phyloP scores from a whole-genome alignment of 805 yeast genomes.

The Spencermartinsiella europaea region DNA sequence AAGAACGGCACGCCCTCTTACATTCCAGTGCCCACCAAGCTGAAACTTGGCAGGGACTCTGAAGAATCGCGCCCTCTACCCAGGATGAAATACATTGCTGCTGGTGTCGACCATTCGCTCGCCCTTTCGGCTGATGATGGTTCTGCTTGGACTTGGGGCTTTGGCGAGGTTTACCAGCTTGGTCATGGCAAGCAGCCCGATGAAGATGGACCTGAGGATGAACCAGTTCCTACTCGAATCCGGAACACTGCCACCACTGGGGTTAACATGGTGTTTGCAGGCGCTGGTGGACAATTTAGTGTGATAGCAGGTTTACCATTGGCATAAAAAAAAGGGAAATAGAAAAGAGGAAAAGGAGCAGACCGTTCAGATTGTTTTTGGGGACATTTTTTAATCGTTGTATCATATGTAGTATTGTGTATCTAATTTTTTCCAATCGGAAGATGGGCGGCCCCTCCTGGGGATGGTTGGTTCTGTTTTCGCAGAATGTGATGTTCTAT shows the following conservation, averaged over 20 bases:
- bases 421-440: neutral
- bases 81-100: conserved; percentile 54
- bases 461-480: neutral
- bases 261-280: conserved; percentile 62
- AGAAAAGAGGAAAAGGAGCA: neutral
- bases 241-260: conserved; percentile 89
- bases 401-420: no score
- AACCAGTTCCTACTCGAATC: conserved; percentile 81
- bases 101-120: conserved; percentile 89
- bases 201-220: conserved; percentile 85
- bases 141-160: conserved; percentile 91
- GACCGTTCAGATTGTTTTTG: neutral
- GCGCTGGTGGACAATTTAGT: conserved; percentile 97
- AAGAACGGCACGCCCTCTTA: conserved; percentile 72
- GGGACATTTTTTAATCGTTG: neutral
- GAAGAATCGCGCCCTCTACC: conserved; percentile 36
- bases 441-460: no score
- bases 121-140: conserved; percentile 78
- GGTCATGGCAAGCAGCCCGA: conserved; percentile 81
- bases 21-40: conserved; percentile 76
- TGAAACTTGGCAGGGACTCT: conserved; percentile 38
- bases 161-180: conserved; percentile 93
- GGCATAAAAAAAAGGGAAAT: conserved; percentile 7
- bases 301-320: conserved; percentile 76
- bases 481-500: no score